These are phyloP conservation scores for Zymoseptoria tritici DNA, from an alignment of 2,329 filamentous ascomycete species.

Conservation along the genomic window DNA sequence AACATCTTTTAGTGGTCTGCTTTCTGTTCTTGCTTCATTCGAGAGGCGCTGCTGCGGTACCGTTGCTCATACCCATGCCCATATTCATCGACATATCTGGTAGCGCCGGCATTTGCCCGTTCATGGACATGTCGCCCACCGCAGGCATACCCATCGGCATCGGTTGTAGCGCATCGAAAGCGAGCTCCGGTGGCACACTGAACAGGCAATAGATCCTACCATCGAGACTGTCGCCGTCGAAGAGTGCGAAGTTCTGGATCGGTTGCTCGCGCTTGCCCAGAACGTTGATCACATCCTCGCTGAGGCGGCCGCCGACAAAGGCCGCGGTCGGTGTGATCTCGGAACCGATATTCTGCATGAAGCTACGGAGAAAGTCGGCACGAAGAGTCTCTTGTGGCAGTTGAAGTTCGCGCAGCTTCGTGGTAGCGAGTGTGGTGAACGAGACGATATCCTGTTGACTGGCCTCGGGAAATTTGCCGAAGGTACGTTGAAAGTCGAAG, in stretches of 20 bases:
- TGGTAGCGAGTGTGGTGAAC: slow-evolving; percentile 71
- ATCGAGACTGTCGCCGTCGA: slow-evolving; percentile 75
- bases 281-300: slow-evolving; percentile 96
- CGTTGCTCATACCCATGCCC: not conserved
- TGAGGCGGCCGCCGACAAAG: slow-evolving; percentile 80
- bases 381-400: slow-evolving; percentile 40
- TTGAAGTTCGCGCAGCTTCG: slow-evolving; percentile 63
- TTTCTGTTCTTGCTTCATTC: not conserved
- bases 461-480: slow-evolving; percentile 35
- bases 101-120: not conserved
- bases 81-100: not conserved
- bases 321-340: slow-evolving; percentile 84
- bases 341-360: slow-evolving; percentile 76
- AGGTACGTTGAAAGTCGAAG: slow-evolving; percentile 67
- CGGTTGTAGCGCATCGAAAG: not conserved
- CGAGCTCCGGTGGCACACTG: slow-evolving; percentile 23
- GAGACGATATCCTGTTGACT: slow-evolving; percentile 58
- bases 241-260: slow-evolving; percentile 88
- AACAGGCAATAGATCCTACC: slow-evolving; percentile 69
- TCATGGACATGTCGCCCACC: not conserved
- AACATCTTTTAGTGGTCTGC: not conserved
- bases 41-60: not conserved
- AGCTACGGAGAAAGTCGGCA: slow-evolving; percentile 65
- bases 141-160: slow-evolving; percentile 5
- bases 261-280: slow-evolving; percentile 86